A percentile compares a stretch with the other conserved stretches of the same genome.
phyloP scores from a whole-genome alignment of 257 asterid species.

The Ligustrum vulgare region DNA sequence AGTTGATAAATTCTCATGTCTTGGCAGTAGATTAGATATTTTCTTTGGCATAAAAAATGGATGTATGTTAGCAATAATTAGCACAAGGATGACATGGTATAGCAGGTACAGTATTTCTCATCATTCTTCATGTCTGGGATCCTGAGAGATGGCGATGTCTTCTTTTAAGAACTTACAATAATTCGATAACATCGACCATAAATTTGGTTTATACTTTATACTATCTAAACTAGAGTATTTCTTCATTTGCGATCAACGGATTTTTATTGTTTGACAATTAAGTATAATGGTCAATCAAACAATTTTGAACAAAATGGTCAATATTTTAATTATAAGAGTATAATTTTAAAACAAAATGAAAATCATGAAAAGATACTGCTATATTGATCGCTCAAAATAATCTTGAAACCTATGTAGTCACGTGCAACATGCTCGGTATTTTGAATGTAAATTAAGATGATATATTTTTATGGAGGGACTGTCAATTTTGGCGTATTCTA shows the following conservation, averaged over 20 bases:
- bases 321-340: background rate
- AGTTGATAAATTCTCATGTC: background rate
- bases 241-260: background rate
- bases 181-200: background rate
- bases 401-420: background rate
- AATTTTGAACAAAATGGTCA: background rate
- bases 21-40: slow-evolving; percentile 6
- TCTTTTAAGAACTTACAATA: slow-evolving; percentile 4
- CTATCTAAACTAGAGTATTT: background rate
- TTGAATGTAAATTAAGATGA: slow-evolving; percentile 3
- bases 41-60: background rate
- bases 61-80: background rate
- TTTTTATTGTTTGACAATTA: background rate
- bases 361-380: background rate
- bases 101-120: slow-evolving; percentile 1
- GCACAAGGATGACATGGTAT: slow-evolving; percentile 4
- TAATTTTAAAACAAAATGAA: background rate
- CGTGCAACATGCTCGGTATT: background rate
- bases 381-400: background rate
- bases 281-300: background rate
- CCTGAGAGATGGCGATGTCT: slow-evolving; percentile 7
- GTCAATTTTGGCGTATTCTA: background rate
- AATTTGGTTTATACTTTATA: background rate
- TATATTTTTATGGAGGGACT: slow-evolving; percentile 13
- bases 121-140: slow-evolving; percentile 12